phyloP scores from a whole-genome alignment of 305 asterid genomes.

The Stenogyne calaminthoides region DNA sequence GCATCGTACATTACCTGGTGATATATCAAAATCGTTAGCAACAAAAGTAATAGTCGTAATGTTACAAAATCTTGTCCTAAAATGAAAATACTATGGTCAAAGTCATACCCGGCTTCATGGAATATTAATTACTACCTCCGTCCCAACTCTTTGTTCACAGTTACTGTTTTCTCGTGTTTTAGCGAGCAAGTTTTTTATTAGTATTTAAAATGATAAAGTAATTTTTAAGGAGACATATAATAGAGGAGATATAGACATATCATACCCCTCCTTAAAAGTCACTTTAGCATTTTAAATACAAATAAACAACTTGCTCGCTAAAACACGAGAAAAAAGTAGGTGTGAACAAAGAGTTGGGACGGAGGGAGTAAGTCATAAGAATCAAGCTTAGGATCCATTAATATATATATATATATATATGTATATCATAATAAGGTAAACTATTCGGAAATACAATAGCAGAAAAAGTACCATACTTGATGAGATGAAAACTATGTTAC shows the following conservation, averaged over 20 bases:
- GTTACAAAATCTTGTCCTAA: background rate
- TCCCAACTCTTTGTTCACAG: no score
- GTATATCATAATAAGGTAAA: background rate
- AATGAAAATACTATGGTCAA: background rate
- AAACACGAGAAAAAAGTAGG: no score
- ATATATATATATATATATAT: background rate
- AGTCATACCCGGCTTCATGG: conserved; percentile 10
- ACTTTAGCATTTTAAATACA: no score
- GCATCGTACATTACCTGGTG: conserved; percentile 97
- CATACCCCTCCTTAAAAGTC: no score
- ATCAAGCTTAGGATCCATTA: conserved; percentile 16
- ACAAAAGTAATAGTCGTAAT: background rate
- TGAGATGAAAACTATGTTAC: conserved; percentile 25
- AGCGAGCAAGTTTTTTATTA: no score
- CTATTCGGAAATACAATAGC: background rate
- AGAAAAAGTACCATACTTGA: conserved; percentile 23
- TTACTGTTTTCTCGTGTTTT: no score
- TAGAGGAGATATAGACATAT: no score
- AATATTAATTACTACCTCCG: no score
- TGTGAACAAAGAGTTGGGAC: no score
- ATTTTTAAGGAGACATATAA: no score
- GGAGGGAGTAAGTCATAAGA: background rate
- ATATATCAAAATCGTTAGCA: conserved; percentile 34
- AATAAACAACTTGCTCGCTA: no score
- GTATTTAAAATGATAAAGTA: no score